Percentiles rank a stretch among this genome's conserved stretches.
Evolutionary conservation across 306 rosid genomes (phyloP).

Genomic region (Inga laurina): DNA sequence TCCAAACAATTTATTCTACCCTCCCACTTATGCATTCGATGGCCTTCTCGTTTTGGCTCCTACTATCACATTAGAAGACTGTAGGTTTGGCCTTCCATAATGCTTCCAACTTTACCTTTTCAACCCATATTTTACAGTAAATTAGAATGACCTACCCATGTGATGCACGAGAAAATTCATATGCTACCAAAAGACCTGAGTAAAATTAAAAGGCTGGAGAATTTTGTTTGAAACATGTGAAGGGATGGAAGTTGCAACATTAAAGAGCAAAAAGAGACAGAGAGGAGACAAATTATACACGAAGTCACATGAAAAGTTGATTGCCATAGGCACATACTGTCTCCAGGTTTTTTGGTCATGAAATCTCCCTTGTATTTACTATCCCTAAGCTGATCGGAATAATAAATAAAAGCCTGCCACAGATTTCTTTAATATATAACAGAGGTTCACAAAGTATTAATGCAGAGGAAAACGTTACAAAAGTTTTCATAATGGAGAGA

Average conservation of each 20-base stretch:
- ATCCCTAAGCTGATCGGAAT: neutral
- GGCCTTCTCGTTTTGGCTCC: neutral
- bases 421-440: neutral
- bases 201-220: neutral
- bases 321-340: neutral
- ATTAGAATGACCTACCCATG: neutral
- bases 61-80: neutral
- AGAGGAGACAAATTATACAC: neutral
- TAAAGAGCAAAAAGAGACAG: neutral
- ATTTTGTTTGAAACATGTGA: neutral
- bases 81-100: neutral
- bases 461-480: neutral
- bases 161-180: neutral
- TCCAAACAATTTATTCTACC: no score
- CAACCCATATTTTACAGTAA: neutral
- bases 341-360: neutral
- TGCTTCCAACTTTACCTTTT: neutral
- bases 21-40: no score
- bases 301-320: neutral
- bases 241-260: neutral
- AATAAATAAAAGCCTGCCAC: neutral
- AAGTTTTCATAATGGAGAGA: neutral
- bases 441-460: neutral
- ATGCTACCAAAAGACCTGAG: neutral
- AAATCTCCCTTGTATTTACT: neutral